Conservation (phyloP, 2,329 filamentous ascomycete genomes). For the Botrytis pseudocinerea region DNA sequence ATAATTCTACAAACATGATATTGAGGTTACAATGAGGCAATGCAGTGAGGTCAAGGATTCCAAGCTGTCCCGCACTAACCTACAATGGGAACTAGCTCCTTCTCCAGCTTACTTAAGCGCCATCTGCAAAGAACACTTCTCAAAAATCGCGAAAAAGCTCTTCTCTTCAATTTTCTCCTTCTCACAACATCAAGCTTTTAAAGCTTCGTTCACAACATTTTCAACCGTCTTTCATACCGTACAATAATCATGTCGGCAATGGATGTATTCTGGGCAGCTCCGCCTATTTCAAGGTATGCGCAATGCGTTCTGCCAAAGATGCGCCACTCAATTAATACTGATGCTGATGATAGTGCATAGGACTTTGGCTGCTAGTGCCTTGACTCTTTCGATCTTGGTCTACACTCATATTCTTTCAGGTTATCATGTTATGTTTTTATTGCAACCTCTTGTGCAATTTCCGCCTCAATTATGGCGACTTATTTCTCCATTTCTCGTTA, state of each 20-base stretch:
- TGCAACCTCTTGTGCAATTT: slow-evolving; percentile 51
- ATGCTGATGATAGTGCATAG: slow-evolving; percentile 52
- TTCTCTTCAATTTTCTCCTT: not conserved
- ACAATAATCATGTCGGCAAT: slow-evolving; percentile 45
- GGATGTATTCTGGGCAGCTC: slow-evolving; percentile 65
- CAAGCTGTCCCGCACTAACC: slow-evolving; percentile 18
- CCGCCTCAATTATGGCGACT: slow-evolving; percentile 46
- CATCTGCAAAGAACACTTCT: slow-evolving; percentile 23
- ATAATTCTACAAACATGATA: not conserved
- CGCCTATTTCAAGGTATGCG: slow-evolving; percentile 66
- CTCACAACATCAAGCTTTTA: slow-evolving; percentile 24
- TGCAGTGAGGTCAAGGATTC: slow-evolving; percentile 8
- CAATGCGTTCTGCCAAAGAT: slow-evolving; percentile 21
- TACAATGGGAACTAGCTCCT: slow-evolving; percentile 3
- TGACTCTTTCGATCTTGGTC: slow-evolving; percentile 59
- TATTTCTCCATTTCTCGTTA: slow-evolving; percentile 43
- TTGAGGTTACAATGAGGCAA: not conserved
- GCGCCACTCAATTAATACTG: slow-evolving; percentile 41
- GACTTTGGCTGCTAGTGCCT: slow-evolving; percentile 62
- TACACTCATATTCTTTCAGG: slow-evolving; percentile 54
- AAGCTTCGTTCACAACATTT: slow-evolving; percentile 28
- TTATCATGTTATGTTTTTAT: slow-evolving; percentile 52
- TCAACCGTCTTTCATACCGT: slow-evolving; percentile 15
- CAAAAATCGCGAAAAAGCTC: slow-evolving; percentile 9
- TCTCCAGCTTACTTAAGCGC: slow-evolving; percentile 13